phyloP scores from a whole-genome alignment of 2,329 filamentous ascomycete species.

The Calonectria honghensis region DNA sequence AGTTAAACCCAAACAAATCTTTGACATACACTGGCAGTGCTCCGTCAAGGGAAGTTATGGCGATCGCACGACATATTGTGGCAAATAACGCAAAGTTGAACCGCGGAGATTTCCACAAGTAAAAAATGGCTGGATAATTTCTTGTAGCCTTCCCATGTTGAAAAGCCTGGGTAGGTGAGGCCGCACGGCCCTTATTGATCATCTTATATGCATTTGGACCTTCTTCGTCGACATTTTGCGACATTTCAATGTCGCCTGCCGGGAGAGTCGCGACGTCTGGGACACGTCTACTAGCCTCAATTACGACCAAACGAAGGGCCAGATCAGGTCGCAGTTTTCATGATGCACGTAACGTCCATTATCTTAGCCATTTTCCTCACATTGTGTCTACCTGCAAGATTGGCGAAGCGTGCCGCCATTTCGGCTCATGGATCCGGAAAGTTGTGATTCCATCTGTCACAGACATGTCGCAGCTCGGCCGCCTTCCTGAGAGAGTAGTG shows the following conservation, averaged over 20 bases:
- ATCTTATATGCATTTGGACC: background rate
- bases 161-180: background rate
- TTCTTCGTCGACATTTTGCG: background rate
- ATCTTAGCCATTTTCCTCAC: background rate
- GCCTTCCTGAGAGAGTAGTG: background rate
- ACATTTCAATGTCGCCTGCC: background rate
- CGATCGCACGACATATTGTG: background rate
- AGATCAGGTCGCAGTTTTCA: background rate
- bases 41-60: background rate
- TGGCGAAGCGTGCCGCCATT: background rate
- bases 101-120: background rate
- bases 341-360: background rate
- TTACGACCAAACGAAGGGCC: background rate
- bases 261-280: background rate
- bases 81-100: background rate
- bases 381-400: background rate
- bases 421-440: background rate
- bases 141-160: background rate
- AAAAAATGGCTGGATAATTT: background rate
- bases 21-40: background rate
- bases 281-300: background rate
- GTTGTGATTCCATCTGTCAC: too few relatives aligned
- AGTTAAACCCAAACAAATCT: background rate
- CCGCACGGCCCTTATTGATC: background rate
- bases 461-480: background rate